A percentile compares a stretch with the other conserved stretches of the same genome.
These are phyloP conservation scores for Russula brevipes DNA, from an alignment of 768 basidiomycete genomes.

Conservation along the genomic window DNA sequence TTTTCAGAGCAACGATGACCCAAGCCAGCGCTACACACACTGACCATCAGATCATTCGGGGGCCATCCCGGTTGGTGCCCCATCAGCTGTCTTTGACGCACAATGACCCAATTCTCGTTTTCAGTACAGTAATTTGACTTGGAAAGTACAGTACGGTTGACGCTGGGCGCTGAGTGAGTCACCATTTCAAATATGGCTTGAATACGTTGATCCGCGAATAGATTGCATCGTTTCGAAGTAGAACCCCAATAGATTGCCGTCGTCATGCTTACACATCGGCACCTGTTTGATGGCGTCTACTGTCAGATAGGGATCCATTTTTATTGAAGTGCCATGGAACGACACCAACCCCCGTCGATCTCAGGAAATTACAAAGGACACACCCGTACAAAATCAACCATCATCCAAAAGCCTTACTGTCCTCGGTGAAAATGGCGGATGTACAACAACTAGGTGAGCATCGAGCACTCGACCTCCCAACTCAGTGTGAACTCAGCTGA, in stretches of 20 bases:
- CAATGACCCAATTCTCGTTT: no score
- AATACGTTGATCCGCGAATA: background rate
- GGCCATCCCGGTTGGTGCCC: no score
- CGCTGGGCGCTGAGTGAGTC: background rate
- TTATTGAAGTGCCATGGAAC: background rate
- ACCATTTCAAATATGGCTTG: background rate
- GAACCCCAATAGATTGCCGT: background rate
- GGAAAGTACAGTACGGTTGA: no score
- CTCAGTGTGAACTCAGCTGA: background rate
- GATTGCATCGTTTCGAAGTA: background rate
- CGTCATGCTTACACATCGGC: no score
- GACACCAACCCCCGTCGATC: background rate
- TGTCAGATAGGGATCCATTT: background rate
- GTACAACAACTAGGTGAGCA: background rate
- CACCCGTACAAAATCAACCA: background rate
- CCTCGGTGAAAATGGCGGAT: background rate
- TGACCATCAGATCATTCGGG: no score
- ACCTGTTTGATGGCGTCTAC: background rate
- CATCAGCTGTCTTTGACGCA: no score
- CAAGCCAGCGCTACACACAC: no score
- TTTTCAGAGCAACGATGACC: no score
- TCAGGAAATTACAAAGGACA: no score
- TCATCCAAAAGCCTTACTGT: no score
- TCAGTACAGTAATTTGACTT: no score
- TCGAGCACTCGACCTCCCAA: background rate